phyloP scores from a whole-genome alignment of 1,284 basidiomycete species.

The Rhodotorula mucilaginosa region DNA sequence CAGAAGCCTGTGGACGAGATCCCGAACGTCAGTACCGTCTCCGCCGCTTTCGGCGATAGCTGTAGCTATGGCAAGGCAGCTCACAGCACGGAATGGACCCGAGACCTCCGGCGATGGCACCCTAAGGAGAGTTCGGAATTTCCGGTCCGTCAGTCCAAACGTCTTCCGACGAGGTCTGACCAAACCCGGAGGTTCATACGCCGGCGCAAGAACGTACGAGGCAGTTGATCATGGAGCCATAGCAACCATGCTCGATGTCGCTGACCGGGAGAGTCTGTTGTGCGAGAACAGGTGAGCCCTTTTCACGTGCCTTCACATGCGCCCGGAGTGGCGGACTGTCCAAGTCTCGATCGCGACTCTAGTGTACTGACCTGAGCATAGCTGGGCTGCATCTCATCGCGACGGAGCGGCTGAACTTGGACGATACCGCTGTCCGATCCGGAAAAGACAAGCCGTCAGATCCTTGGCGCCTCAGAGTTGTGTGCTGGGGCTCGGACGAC shows the following conservation, averaged over 20 bases:
- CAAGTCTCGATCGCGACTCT: too few relatives aligned
- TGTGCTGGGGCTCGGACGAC: not conserved
- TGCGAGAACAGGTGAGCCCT: not conserved
- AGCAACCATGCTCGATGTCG: conserved; percentile 70
- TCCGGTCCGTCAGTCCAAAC: not conserved
- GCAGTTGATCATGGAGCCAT: conserved; percentile 73
- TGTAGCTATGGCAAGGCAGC: not conserved
- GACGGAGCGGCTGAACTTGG: conserved; percentile 32
- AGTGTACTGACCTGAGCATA: conserved; percentile 77
- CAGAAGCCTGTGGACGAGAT: conserved; percentile 52
- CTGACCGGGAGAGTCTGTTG: conserved; percentile 24
- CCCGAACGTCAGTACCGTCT: too few relatives aligned
- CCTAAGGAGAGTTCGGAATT: conserved; percentile 25
- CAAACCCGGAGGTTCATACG: too few relatives aligned
- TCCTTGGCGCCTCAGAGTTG: not conserved
- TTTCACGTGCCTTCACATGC: not conserved
- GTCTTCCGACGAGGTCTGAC: too few relatives aligned
- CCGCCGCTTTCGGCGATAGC: not conserved
- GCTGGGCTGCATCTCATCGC: conserved; percentile 57
- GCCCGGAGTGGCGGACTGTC: too few relatives aligned
- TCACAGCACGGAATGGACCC: conserved; percentile 67
- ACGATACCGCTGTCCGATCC: conserved; percentile 17
- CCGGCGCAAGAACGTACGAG: conserved; percentile 36
- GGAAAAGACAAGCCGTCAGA: not conserved
- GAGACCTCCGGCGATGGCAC: conserved; percentile 49